Base-by-base conservation (phyloP, 441 rosid species). In the Croton setiger region DNA sequence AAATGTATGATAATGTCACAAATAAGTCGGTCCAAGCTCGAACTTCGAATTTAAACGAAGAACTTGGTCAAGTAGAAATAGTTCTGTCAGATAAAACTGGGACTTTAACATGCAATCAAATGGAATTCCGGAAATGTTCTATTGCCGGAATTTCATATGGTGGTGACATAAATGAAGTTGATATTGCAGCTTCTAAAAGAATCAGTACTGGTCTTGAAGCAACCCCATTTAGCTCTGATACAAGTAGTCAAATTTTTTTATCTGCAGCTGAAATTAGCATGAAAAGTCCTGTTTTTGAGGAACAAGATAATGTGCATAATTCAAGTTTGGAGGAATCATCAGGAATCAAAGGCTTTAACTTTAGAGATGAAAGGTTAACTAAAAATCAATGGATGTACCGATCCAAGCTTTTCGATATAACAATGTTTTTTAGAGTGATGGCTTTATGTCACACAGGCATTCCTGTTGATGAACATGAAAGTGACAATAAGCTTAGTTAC, bases 1-100 rank as follows among this genome's bases (percentile, higher is more conserved):
- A 87, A n/a, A 78, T 91, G 93, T 87, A 80, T 23, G 93, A 91
- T 49, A 80, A 85, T 52, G 87, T 60, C 31, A 79, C 80, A n/a
- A 60, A 81, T 48, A 82, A 77, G 69, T 76, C 93, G 2, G 95
- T 81, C 36, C 80, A 68, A 76, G 95, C 97, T n/a, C n/a, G n/a
- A n/a, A n/a, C n/a, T n/a, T n/a, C n/a, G n/a, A n/a, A n/a, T n/a
- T n/a, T n/a, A n/a, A 91, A 91, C 66, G 97, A 88, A 77, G 95
- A 91, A 75, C 80, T 91, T 35, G 97, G 97, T 61, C 97, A 86
- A 79, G 97, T 91, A 17, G 87, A 89, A 47, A 91, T 82, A 5
- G 81, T 91, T 70, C 79, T 88, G 13, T 86, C 97, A 0, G 97
- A 91, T 75, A 91, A 91, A 80, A 91, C 97, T 3, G 97, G 97